Base-by-base conservation (phyloP, 2,329 filamentous ascomycete species). In the Penicillium sp. region DNA sequence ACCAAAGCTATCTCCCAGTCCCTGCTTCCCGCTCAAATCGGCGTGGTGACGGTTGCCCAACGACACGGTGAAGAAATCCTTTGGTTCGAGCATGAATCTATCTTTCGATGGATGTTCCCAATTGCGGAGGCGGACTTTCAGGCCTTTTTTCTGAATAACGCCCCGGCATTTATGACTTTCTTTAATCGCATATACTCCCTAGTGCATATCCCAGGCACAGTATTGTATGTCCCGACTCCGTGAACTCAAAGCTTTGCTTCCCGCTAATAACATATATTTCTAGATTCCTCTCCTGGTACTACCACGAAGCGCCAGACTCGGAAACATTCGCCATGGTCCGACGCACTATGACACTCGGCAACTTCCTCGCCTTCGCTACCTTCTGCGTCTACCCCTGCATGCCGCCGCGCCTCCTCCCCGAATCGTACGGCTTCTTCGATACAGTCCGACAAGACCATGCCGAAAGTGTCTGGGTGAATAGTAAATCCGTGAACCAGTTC, bases 351-450 rank as follows among this genome's bases (percentile, higher is more conserved):
- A 83, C 83, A 20, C 76, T 85, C 59, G 82, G 81, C 59, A 87
- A 87, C 57, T 73, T 85, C 24, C 66, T 83, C 47, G 83, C 84
- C 37, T 86, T 87, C 57, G 59, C 81, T 55, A 75, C 83, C 53
- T 87, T 87, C 64, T 83, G 81, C n/a, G 68, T 82, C 20, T 86
- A 81, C 74, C 84, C 84, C 8, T 85, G 82, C 64, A 86, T 86
- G 82, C 84, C 84, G 1, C 84, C 83, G 46, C 77, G 84, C 9
- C 74, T 86, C 45, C 75, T 86, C 48, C 83, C 83, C 58, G 78
- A 82, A 49, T 77, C 81, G 56, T 86, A 77, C 51, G 81, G 81
- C 3, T 86, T 86, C 60, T 76, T 84, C 51, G 84, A 86, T 58
- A 85, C 81, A 1, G 84, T 86, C 10, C 83, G 84, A 55, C 76